Conservation (phyloP, 23 red algal species). For the Gracilaria domingensis region DNA sequence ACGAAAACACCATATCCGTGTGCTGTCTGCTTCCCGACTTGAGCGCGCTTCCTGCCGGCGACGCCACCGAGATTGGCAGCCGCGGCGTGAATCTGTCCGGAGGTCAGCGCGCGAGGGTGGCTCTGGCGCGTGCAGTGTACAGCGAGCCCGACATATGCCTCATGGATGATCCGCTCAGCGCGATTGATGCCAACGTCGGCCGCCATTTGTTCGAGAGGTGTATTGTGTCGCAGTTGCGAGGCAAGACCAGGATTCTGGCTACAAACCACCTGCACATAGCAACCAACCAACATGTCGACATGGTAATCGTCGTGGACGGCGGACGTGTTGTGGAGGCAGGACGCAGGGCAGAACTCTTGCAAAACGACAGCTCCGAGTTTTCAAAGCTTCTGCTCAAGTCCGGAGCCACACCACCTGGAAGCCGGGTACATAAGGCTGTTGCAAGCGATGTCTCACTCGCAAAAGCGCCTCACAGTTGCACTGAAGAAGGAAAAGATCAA, state of each 20-base stretch:
- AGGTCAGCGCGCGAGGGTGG: constrained; percentile 85
- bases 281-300: constrained; percentile 48
- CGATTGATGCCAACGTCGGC: constrained; percentile 91
- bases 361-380: constrained; percentile 56
- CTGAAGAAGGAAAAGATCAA: neutral
- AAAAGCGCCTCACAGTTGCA: neutral
- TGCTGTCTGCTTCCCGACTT: constrained; percentile 83
- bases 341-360: constrained; percentile 19
- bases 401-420: neutral
- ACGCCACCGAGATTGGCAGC: constrained; percentile 92
- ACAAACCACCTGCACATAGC: constrained; percentile 88
- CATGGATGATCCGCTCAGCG: constrained; percentile 91
- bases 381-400: constrained; percentile 34
- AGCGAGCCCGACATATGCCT: constrained; percentile 78
- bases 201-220: constrained; percentile 74
- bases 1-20: constrained; percentile 58
- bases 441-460: neutral
- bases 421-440: neutral
- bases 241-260: constrained; percentile 75
- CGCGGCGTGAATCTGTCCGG: constrained; percentile 95
- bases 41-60: constrained; percentile 82
- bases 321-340: constrained; percentile 65
- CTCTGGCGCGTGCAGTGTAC: constrained; percentile 86
- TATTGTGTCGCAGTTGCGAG: constrained; percentile 65
- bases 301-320: constrained; percentile 55